These are phyloP conservation scores for Obelidium mucronatum DNA, from an alignment of 192 early-diverging fungal species.

Conservation along the genomic window DNA sequence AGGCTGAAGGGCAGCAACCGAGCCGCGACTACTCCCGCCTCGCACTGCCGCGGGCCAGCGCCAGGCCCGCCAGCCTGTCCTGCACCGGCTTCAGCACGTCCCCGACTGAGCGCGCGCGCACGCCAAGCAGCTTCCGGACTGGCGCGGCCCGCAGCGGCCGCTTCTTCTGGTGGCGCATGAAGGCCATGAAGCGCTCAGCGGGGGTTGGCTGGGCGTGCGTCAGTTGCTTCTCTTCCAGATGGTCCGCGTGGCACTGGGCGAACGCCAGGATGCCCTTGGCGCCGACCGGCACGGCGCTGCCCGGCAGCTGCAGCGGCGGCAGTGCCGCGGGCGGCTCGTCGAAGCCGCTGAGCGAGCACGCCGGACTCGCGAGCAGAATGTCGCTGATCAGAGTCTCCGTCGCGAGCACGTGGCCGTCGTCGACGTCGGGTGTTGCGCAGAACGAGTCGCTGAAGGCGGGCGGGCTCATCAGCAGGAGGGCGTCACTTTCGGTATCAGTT, in stretches of 20 bases:
- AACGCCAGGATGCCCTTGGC: background rate
- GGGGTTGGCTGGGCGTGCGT: background rate
- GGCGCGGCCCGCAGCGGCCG: background rate
- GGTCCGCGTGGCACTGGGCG: too few relatives aligned
- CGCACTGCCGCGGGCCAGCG: background rate
- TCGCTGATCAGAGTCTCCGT: background rate
- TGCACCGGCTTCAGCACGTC: background rate
- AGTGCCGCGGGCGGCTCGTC: background rate
- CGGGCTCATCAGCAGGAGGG: background rate
- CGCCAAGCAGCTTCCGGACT: background rate
- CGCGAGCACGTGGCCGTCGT: background rate
- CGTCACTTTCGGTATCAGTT: background rate
- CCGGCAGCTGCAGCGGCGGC: background rate
- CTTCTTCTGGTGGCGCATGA: background rate
- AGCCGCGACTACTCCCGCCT: too few relatives aligned
- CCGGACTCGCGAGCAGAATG: slow-evolving; percentile 3
- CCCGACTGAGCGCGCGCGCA: background rate
- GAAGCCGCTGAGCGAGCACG: background rate
- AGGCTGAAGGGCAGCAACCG: too few relatives aligned
- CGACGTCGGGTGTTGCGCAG: background rate
- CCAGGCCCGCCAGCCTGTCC: background rate
- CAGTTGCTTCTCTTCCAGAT: too few relatives aligned
- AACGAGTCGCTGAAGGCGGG: background rate
- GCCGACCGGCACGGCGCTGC: background rate
- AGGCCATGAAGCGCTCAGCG: slow-evolving; percentile 4